phyloP scores from a whole-genome alignment of 805 yeast genomes.

The Nematodospora valgi region DNA sequence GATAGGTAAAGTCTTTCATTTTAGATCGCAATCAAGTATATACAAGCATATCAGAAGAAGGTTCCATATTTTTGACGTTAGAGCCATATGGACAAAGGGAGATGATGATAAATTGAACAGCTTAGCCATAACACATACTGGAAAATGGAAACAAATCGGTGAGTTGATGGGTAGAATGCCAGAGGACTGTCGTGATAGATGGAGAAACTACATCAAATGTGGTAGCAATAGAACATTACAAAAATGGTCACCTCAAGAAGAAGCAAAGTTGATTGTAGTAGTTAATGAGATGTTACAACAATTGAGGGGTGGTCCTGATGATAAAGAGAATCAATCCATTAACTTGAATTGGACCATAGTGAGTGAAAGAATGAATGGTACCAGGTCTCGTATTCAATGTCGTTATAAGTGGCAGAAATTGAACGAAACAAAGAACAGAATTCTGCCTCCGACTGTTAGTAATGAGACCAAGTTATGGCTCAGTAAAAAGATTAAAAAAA shows the following conservation, averaged over 20 bases:
- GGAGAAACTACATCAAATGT: conserved; percentile 94
- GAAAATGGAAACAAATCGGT: conserved; percentile 89
- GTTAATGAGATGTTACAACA: conserved; percentile 17
- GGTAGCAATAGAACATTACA: conserved; percentile 72
- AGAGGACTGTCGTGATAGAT: conserved; percentile 94
- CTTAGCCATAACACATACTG: conserved; percentile 63
- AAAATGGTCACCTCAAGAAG: conserved; percentile 80
- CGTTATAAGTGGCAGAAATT: conserved; percentile 93
- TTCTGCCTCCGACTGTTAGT: conserved; percentile 31
- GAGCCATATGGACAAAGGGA: conserved; percentile 87
- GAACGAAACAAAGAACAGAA: conserved; percentile 49
- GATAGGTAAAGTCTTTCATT: conserved; percentile 73
- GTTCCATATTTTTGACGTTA: conserved; percentile 79
- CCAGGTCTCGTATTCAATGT: conserved; percentile 88
- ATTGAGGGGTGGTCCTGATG: conserved; percentile 6
- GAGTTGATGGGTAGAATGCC: conserved; percentile 86
- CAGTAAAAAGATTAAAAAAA: conserved; percentile 25
- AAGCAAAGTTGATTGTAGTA: conserved; percentile 46
- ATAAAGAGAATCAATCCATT: conserved; percentile 22
- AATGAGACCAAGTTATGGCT: conserved; percentile 35
- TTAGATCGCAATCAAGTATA: conserved; percentile 82
- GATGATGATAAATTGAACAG: conserved; percentile 70
- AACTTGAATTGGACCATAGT: conserved; percentile 88
- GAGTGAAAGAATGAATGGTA: conserved; percentile 85
- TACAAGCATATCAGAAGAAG: conserved; percentile 91